Evolutionary conservation across 495 filamentous ascomycete species (phyloP), one percentile per base, ranked within the genome.

Genomic region (Penicillium goetzii): DNA sequence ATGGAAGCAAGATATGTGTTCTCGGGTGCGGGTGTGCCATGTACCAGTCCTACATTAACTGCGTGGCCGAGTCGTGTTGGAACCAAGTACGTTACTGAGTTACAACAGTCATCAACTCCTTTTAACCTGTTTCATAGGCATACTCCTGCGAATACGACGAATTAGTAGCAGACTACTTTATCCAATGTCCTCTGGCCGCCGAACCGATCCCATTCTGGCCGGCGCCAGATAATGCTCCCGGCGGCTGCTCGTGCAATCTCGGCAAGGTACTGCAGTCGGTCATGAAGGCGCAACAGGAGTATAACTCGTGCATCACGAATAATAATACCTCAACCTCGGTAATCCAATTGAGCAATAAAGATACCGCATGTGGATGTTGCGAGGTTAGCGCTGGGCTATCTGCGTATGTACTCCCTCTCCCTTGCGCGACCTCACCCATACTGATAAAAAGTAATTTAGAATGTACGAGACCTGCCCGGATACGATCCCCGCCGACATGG

Each of bases 401-500:
- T 3, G 43, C 43, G 43, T 47, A 47, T 25, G 43, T 25, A 4
- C 6, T 12, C 21, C 10, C 10, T 25, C 21, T 43, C 1, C 11
- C 7, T 19, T 15, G 9, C 4, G 14, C 10, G 11, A 4, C n/a
- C 41, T 11, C 15, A 47, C 10, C 4, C 11, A 23, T 23, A 47
- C 43, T 47, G 19, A 47, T 25, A 11, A n/a, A 47, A 12, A 3
- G 19, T 23, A 7, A 4, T 12, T 3, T 23, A 47, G 43, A 4
- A 47, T 47, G 43, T 47, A 47, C 43, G 43, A 47, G 12, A 47
- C 43, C 43, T 47, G 43, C 43, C 43, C 43, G 3, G 21, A 47
- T 12, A 47, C 43, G 4, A 47, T 47, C 11, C 43, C 43, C 2
- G 0, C 43, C 19, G 21, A 23, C 19, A 47, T 47, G 43, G 43